Evolutionary conservation across 208 protist species (phyloP), one percentile per base, ranked within the genome.

Genomic region (Angomonas ambiguus): DNA sequence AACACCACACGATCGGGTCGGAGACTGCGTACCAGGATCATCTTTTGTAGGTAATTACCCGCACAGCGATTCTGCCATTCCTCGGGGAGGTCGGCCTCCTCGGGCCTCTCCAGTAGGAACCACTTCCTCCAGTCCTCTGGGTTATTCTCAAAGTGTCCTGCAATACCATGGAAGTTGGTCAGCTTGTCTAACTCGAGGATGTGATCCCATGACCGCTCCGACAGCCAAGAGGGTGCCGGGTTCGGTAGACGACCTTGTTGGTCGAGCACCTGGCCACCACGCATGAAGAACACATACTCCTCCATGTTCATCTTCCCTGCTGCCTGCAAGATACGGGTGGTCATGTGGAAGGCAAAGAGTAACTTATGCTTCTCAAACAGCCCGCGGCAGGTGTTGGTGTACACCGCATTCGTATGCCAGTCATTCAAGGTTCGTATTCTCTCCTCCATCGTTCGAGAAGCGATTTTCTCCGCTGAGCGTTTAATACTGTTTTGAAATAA

Each of bases 311-410:
- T 72, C 28, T 59, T 51, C 10, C 84, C 82, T 71, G 95, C 76
- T n/a, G 78, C 82, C 65, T 94, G 85, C 65, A 99, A 61, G 53
- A 99, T 98, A 75, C 94, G 94, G 30, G 97, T 94, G 62, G 96
- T 98, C 88, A 99, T 98, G 80, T 99, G 98, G 80, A 99, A 99
- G 38, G 98, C 92, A 33, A 99, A 99, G 30, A 99, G 93, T 20
- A 99, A 80, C 82, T 99, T 99, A 88, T 99, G 98, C 34, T 88
- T 85, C 83, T 99, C 98, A 76, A 99, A 99, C 11, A 99, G 82
- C 33, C 96, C 98, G 62, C 98, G 89, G 88, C 98, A 99, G 20
- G 95, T 98, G 80, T 96, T 98, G 33, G 83, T 90, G 87, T 99
- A 99, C 41, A 99, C 97, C 6, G 93, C 83, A n/a, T 83, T 84